Conservation (phyloP, 1,284 basidiomycete species). For the Leccinum fallax region DNA sequence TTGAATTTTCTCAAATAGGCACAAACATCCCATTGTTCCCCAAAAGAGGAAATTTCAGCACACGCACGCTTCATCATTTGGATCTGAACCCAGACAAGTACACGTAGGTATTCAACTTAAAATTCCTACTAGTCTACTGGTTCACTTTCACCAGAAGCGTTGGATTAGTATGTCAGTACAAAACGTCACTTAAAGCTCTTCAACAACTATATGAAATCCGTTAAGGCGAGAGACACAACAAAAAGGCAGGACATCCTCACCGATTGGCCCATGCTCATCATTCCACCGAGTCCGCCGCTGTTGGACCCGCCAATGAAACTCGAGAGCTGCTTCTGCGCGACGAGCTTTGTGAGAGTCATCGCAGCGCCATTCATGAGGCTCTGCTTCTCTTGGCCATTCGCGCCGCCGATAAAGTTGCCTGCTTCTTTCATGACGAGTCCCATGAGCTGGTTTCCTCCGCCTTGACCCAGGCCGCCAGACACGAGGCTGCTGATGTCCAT, state of each 20-base stretch:
- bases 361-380: conserved; percentile 82
- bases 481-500: conserved; percentile 17
- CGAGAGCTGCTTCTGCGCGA: conserved; percentile 67
- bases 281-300: conserved; percentile 57
- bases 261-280: not conserved
- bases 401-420: conserved; percentile 51
- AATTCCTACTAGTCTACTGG: too few relatives aligned
- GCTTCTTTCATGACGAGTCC: conserved; percentile 84
- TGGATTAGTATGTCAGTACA: not conserved
- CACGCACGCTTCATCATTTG: too few relatives aligned
- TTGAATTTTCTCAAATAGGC: too few relatives aligned
- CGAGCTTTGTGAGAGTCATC: conserved; percentile 81
- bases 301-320: conserved; percentile 55
- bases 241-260: not conserved
- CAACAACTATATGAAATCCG: not conserved
- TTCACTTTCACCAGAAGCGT: too few relatives aligned
- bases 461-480: conserved; percentile 43
- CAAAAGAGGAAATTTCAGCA: too few relatives aligned
- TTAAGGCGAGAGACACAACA: not conserved
- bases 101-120: too few relatives aligned
- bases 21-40: too few relatives aligned
- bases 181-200: not conserved
- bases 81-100: too few relatives aligned
- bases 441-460: conserved; percentile 63
- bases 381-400: conserved; percentile 71